These are phyloP conservation scores for Linum trigynum DNA, from an alignment of 345 rosid genomes.

Conservation along the genomic window DNA sequence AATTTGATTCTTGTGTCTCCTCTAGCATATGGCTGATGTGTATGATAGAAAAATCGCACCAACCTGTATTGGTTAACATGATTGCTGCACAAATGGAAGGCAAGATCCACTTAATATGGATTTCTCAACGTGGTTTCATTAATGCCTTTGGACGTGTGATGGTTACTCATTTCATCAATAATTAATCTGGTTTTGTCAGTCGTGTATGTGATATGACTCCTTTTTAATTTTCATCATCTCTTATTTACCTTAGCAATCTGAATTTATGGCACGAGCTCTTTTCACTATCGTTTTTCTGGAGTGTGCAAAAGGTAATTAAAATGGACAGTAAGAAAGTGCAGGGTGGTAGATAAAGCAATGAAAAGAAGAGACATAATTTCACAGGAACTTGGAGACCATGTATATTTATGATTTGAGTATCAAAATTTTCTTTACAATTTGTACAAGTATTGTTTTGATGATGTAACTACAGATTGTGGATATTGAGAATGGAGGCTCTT, in stretches of 20 bases:
- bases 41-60: no score
- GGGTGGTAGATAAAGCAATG: no score
- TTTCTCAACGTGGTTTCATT: no score
- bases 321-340: neutral
- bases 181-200: neutral
- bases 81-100: neutral
- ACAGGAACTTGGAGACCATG: neutral
- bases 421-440: neutral
- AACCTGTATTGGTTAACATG: no score
- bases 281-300: no score
- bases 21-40: no score
- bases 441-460: neutral
- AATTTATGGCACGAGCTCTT: no score
- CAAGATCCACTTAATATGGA: neutral
- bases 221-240: no score
- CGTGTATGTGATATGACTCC: neutral
- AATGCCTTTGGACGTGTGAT: neutral
- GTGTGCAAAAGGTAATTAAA: no score
- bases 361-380: neutral
- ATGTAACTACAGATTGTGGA: neutral
- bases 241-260: no score
- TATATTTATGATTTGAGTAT: neutral
- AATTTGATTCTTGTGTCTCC: no score
- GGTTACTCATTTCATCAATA: neutral
- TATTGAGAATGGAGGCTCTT: neutral